A percentile compares a stretch with the other conserved stretches of the same genome.
Conservation (phyloP, 2,329 filamentous ascomycete genomes). For the Venturiaceae sp. region DNA sequence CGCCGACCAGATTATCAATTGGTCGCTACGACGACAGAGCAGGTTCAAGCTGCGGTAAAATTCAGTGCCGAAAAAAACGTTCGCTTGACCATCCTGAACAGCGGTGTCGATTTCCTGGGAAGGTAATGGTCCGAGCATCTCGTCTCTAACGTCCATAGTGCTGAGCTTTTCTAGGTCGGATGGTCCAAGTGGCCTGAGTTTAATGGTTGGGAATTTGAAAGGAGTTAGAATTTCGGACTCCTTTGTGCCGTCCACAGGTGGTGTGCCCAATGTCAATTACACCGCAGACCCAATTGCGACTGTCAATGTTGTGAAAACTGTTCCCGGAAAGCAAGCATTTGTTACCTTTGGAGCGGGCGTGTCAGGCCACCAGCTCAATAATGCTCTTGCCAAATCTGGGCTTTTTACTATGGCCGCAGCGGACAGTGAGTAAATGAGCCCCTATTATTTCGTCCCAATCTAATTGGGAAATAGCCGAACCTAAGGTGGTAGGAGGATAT, state of each 20-base stretch:
- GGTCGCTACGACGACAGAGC: background rate
- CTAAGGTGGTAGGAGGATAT: background rate
- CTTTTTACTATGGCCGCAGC: conserved; percentile 7
- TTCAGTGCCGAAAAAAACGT: conserved; percentile 5
- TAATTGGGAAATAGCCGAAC: conserved; percentile 17
- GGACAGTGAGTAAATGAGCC: conserved; percentile 13
- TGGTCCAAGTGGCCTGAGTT: background rate
- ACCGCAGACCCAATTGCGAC: background rate
- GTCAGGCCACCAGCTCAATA: background rate
- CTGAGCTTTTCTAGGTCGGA: background rate
- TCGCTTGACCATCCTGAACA: conserved; percentile 5
- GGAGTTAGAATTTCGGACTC: background rate
- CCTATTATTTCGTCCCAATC: conserved; percentile 12
- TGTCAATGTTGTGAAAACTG: background rate
- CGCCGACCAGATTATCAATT: conserved; percentile 22
- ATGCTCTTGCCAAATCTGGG: background rate
- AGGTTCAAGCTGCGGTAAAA: conserved; percentile 4
- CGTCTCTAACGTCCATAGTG: background rate
- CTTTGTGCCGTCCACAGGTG: background rate
- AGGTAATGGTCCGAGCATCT: conserved; percentile 1
- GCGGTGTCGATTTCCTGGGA: conserved; percentile 7
- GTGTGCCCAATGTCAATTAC: background rate
- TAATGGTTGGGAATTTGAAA: background rate
- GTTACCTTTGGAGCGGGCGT: conserved; percentile 7
- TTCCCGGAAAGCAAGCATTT: background rate